These are phyloP conservation scores for Penicillium sp. DNA, from an alignment of 2,329 filamentous ascomycete genomes.

Conservation along the genomic window DNA sequence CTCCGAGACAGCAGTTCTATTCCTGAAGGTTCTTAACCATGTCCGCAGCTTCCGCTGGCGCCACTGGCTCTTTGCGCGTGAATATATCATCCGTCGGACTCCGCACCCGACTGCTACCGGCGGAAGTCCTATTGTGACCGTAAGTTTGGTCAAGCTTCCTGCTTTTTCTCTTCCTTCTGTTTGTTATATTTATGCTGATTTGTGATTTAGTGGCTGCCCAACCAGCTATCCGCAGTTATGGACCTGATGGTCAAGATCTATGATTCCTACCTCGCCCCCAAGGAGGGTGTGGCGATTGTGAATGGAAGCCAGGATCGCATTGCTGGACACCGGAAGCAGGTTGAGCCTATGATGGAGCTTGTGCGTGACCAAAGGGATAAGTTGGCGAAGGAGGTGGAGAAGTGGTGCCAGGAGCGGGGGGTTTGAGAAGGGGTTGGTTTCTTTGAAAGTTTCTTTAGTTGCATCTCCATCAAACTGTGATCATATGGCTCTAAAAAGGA, in stretches of 20 bases:
- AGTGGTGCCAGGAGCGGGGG: conserved; percentile 48
- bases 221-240: conserved; percentile 51
- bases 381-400: conserved; percentile 43
- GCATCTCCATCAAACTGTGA: neutral
- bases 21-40: conserved; percentile 48
- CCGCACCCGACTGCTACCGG: conserved; percentile 50
- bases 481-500: neutral
- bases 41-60: conserved; percentile 52
- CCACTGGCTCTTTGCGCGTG: conserved; percentile 50
- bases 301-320: conserved; percentile 20
- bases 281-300: conserved; percentile 23
- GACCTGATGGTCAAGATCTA: conserved; percentile 50
- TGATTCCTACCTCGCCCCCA: conserved; percentile 37
- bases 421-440: conserved; percentile 24
- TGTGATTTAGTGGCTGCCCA: conserved; percentile 44
- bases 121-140: conserved; percentile 50
- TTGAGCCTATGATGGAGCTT: conserved; percentile 40
- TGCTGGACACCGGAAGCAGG: conserved; percentile 35
- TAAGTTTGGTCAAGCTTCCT: conserved; percentile 21
- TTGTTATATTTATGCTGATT: neutral
- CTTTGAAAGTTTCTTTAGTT: neutral
- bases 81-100: conserved; percentile 50
- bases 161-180: neutral
- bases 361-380: conserved; percentile 36
- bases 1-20: conserved; percentile 43